Conservation (phyloP, 371 early-diverging fungal species). For the Zopfochytrium polystomum region DNA sequence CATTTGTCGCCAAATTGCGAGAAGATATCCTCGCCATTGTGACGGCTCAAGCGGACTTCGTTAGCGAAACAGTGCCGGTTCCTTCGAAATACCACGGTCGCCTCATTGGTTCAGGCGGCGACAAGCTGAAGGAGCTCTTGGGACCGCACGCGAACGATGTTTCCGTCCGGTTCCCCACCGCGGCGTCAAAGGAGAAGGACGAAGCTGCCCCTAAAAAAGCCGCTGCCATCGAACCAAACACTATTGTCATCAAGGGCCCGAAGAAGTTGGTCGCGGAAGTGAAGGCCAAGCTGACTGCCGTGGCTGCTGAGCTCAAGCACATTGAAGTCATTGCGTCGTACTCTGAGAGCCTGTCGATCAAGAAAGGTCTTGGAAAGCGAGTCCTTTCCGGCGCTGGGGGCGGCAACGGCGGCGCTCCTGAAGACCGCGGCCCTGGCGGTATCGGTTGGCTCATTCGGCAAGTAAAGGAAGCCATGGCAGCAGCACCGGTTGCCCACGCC, state of each 20-base stretch:
- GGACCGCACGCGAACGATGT: conserved; percentile 67
- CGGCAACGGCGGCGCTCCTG: conserved; percentile 11
- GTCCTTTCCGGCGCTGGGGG: conserved; percentile 28
- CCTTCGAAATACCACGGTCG: conserved; percentile 72
- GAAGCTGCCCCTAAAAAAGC: conserved; percentile 31
- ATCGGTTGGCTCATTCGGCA: conserved; percentile 41
- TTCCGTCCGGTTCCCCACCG: conserved; percentile 67
- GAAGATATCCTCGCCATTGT: conserved; percentile 59
- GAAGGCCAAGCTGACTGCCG: conserved; percentile 58
- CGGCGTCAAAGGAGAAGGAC: conserved; percentile 41
- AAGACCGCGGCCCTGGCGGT: too few relatives aligned
- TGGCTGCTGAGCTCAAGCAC: conserved; percentile 65
- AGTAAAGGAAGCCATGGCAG: conserved; percentile 21
- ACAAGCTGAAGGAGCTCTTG: too few relatives aligned
- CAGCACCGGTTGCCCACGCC: conserved; percentile 8
- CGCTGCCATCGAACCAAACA: conserved; percentile 44
- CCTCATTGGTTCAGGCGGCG: conserved; percentile 72
- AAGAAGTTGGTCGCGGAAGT: conserved; percentile 71
- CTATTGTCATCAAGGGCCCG: conserved; percentile 78
- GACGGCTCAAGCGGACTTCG: conserved; percentile 58
- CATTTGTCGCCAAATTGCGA: conserved; percentile 59
- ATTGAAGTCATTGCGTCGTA: conserved; percentile 69
- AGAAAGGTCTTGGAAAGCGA: conserved; percentile 44
- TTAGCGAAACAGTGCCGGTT: conserved; percentile 58
- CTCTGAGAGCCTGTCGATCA: conserved; percentile 65